A percentile compares a stretch with the other conserved stretches of the same genome.
phyloP scores from a whole-genome alignment of 164 flowering plant species.

The Macadamia integrifolia region DNA sequence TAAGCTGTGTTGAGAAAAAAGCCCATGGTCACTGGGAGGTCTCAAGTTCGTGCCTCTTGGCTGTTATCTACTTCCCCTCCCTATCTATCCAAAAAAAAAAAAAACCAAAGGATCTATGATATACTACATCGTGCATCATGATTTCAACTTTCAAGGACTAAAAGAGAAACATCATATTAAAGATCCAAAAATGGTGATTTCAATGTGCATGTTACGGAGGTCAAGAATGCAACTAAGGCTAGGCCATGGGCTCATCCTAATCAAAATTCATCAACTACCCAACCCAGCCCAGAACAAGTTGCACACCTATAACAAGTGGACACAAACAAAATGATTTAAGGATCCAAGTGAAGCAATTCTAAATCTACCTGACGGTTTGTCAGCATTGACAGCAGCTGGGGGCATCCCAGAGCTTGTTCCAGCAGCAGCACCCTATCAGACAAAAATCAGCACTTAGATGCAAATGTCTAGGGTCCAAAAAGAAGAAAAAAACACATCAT shows the following conservation, averaged over 20 bases:
- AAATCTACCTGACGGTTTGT: slow-evolving; percentile 48
- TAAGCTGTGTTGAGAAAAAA: no score
- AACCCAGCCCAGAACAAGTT: no score
- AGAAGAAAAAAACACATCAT: not conserved
- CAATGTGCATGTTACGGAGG: no score
- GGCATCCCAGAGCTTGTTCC: slow-evolving; percentile 70
- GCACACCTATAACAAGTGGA: no score
- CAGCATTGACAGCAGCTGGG: slow-evolving; percentile 43
- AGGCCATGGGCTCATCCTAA: no score
- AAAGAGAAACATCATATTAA: not conserved
- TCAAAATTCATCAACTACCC: no score
- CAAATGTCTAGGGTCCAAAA: not conserved
- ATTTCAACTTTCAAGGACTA: not conserved
- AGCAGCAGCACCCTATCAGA: slow-evolving; percentile 32
- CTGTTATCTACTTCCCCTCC: no score
- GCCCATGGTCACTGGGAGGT: no score
- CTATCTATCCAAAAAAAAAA: no score
- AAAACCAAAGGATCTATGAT: not conserved
- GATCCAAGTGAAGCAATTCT: not conserved
- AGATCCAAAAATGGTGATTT: not conserved
- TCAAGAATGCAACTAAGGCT: no score
- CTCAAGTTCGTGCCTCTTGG: no score
- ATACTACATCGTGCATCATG: not conserved
- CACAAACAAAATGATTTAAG: no score
- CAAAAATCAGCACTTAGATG: slow-evolving; percentile 4